Base-by-base conservation (phyloP, 2,329 filamentous ascomycete genomes). In the Ascocoryne sarcoides region DNA sequence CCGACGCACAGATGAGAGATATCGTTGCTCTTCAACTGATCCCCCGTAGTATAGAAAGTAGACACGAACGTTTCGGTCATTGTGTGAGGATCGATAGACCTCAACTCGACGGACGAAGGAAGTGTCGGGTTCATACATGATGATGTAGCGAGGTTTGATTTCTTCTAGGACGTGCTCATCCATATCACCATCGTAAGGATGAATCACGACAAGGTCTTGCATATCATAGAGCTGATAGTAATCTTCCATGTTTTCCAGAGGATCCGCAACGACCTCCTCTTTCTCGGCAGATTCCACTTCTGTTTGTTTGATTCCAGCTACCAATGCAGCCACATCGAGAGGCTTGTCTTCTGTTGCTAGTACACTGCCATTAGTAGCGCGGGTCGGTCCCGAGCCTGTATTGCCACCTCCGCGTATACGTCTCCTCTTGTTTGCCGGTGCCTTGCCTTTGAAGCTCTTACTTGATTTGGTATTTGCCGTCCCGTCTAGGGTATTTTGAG, bases 71-170 rank as follows among this genome's bases (percentile, higher is more conserved):
- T 86, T 88, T 26, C 88, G 73, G 59, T 90, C 86, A 43, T 81
- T 84, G 63, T 98, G 92, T 8, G 89, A 95, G 38, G 88, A 95
- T 29, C 92, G 80, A 63, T 96, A 98, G 2, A 96, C 89, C 60
- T 98, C 92, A 15, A 98, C 83, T 28, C 90, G 75, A 10, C 92
- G 79, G 55, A 96, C 95, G 61, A 98, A 98, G 3, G 90, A 81
- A 3, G 90, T 79, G 50, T 96, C 88, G 1, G 92, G 90, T 60
- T 96, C 92, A 62, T 95, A 98, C 92, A 98, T 96, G 65, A 98
- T 84, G 44, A 98, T 87, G 62, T 95, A 95, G 45, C 85, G 80
- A 23, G 92, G 92, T 56, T 85, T 88, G 43, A 92, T 73, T 63
- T 98, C 92, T 60, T 98, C 90, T 1, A 98, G 73, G n/a, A 96